These are phyloP conservation scores for Niebla homalea DNA, from an alignment of 495 filamentous ascomycete species.

Conservation along the genomic window DNA sequence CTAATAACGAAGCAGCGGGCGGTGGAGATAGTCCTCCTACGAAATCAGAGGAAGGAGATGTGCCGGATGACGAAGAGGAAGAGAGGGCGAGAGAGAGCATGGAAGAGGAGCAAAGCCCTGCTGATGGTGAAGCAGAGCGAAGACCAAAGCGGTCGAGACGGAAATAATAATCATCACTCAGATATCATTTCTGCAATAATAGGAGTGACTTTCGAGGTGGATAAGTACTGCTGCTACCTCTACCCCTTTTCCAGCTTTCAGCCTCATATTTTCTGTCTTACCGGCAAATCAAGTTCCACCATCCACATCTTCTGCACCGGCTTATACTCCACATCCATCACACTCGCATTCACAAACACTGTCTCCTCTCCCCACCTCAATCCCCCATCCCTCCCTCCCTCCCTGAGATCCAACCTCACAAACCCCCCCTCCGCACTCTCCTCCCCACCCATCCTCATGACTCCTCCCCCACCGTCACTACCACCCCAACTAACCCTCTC, in stretches of 20 bases:
- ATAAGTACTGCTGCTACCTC: no score
- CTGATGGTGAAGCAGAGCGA: background rate
- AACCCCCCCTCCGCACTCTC: constrained; percentile 29
- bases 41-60: constrained; percentile 19
- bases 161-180: no score
- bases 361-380: constrained; percentile 43
- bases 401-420: constrained; percentile 31
- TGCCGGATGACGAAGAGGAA: constrained; percentile 17
- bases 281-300: constrained; percentile 47
- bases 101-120: constrained; percentile 5
- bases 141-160: no score
- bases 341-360: constrained; percentile 60
- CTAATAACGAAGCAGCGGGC: constrained; percentile 10
- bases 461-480: constrained; percentile 9
- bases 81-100: constrained; percentile 14
- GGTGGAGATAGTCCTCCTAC: constrained; percentile 15
- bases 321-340: constrained; percentile 37
- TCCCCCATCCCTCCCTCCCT: constrained; percentile 14
- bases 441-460: constrained; percentile 24
- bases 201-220: no score
- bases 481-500: constrained; percentile 41
- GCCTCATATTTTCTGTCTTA: background rate
- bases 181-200: no score
- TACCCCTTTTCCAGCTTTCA: no score
- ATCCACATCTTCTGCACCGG: constrained; percentile 47